Conservation (phyloP, 2,329 filamentous ascomycete genomes). For the Neodidymelliopsis sp. region DNA sequence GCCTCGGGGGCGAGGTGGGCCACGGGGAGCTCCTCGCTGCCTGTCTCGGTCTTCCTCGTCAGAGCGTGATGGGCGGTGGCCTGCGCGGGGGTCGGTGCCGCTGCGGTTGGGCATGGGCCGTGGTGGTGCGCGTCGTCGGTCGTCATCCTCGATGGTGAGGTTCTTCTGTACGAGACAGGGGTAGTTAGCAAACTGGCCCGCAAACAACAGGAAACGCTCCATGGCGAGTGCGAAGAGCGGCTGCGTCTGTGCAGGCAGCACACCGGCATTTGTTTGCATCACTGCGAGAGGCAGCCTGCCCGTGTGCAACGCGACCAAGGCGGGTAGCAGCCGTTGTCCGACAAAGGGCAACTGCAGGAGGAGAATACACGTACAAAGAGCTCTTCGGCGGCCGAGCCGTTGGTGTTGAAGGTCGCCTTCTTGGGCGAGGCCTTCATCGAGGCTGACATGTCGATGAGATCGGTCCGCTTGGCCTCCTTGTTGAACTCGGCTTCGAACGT, state of each 20-base stretch:
- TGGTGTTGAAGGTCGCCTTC: conserved; percentile 47
- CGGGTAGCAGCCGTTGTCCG: not conserved
- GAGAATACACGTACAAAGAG: conserved; percentile 72
- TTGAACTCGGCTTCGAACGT: conserved; percentile 55
- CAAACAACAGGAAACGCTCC: conserved; percentile 52
- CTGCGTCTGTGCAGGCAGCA: not conserved
- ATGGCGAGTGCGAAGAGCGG: conserved; percentile 32
- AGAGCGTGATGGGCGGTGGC: conserved; percentile 70
- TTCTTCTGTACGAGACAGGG: conserved; percentile 63
- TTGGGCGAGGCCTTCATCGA: conserved; percentile 54
- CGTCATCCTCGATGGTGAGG: conserved; percentile 70
- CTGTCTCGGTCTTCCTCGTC: conserved; percentile 63
- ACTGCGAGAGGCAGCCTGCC: conserved; percentile 15
- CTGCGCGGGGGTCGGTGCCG: conserved; percentile 55
- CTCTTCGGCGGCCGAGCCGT: conserved; percentile 66
- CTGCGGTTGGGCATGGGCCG: conserved; percentile 53
- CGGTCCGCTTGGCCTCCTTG: conserved; percentile 42
- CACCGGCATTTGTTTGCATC: not conserved
- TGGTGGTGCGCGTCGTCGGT: conserved; percentile 48
- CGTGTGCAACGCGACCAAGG: conserved; percentile 4
- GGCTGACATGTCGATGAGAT: conserved; percentile 49
- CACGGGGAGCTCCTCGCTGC: conserved; percentile 49
- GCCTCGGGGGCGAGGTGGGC: conserved; percentile 47
- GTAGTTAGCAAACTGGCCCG: conserved; percentile 53
- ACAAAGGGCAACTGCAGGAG: conserved; percentile 7